Percentiles rank a stretch among this genome's conserved stretches.
Conservation (phyloP, 1,139 yeast species). For the Tardiomyces depauwii region DNA sequence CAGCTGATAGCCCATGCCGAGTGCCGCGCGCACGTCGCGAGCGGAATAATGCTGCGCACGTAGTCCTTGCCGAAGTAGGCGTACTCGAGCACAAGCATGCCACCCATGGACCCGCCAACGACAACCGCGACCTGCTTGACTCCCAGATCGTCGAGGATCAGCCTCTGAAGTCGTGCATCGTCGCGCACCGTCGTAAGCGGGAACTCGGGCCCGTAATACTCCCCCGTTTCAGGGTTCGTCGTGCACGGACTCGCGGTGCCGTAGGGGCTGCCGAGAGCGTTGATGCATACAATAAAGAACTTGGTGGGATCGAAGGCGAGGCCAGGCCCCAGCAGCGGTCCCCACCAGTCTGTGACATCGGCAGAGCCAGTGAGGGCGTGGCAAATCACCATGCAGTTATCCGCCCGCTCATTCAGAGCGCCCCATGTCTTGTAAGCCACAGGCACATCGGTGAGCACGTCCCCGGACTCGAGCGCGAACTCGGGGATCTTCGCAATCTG, state of each 20-base stretch:
- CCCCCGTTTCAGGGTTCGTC: slow-evolving; percentile 57
- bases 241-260: slow-evolving; percentile 92
- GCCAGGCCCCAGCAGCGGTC: slow-evolving; percentile 78
- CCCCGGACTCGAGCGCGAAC: slow-evolving; percentile 73
- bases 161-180: slow-evolving; percentile 69
- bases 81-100: slow-evolving; percentile 92
- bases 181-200: slow-evolving; percentile 89
- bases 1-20: slow-evolving; percentile 99
- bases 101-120: slow-evolving; percentile 98
- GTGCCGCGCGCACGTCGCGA: slow-evolving; percentile 90
- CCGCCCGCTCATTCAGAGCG: slow-evolving; percentile 47
- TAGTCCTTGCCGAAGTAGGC: slow-evolving; percentile 60
- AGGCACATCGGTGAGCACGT: slow-evolving; percentile 59
- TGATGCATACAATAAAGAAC: slow-evolving; percentile 76
- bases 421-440: slow-evolving; percentile 98
- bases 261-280: slow-evolving; percentile 90
- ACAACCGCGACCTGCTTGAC: slow-evolving; percentile 71
- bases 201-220: slow-evolving; percentile 79
- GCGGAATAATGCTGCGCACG: slow-evolving; percentile 63
- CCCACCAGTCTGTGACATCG: slow-evolving; percentile 98
- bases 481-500: slow-evolving; percentile 71
- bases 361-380: slow-evolving; percentile 95
- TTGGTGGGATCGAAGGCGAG: slow-evolving; percentile 85
- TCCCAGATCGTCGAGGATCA: slow-evolving; percentile 61
- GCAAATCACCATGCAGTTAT: slow-evolving; percentile 76